Conservation (phyloP, 495 filamentous ascomycete species). For the Aspergillus cavernicola region DNA sequence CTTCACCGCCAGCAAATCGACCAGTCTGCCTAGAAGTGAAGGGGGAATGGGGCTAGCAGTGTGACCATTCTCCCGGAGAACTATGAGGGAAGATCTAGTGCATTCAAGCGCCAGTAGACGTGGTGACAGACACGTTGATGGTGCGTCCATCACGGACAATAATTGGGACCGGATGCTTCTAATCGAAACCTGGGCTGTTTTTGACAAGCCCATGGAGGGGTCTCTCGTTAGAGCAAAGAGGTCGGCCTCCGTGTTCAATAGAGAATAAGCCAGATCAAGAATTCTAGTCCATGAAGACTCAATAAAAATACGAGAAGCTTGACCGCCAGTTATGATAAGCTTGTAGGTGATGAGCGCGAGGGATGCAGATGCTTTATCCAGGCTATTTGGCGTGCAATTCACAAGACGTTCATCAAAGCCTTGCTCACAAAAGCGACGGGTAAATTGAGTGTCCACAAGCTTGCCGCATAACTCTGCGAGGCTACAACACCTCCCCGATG, state of each 20-base stretch:
- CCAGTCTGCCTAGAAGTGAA: conserved; percentile 22
- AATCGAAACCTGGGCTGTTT: conserved; percentile 27
- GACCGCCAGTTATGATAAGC: conserved; percentile 23
- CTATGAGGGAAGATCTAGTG: conserved; percentile 22
- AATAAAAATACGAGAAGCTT: conserved; percentile 26
- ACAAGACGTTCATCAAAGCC: conserved; percentile 68
- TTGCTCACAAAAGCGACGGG: conserved; percentile 70
- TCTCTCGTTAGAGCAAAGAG: conserved; percentile 19
- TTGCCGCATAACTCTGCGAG: conserved; percentile 71
- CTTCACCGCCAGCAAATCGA: conserved; percentile 26
- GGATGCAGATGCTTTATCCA: conserved; percentile 31
- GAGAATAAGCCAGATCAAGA: conserved; percentile 21
- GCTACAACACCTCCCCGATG: conserved; percentile 45
- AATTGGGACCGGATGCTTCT: conserved; percentile 23
- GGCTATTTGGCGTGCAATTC: conserved; percentile 22
- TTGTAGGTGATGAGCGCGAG: conserved; percentile 33
- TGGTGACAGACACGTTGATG: conserved; percentile 27
- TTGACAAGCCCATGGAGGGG: conserved; percentile 24
- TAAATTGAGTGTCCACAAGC: conserved; percentile 61
- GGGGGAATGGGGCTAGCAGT: conserved; percentile 22
- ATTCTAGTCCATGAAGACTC: conserved; percentile 33
- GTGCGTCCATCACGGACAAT: conserved; percentile 18
- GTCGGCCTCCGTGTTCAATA: conserved; percentile 29
- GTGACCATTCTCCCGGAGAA: conserved; percentile 28
- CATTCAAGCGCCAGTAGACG: conserved; percentile 30